Evolutionary conservation across 2,329 filamentous ascomycete species (phyloP).

Genomic region (Ophiocordyceps camponoti-leonardi): DNA sequence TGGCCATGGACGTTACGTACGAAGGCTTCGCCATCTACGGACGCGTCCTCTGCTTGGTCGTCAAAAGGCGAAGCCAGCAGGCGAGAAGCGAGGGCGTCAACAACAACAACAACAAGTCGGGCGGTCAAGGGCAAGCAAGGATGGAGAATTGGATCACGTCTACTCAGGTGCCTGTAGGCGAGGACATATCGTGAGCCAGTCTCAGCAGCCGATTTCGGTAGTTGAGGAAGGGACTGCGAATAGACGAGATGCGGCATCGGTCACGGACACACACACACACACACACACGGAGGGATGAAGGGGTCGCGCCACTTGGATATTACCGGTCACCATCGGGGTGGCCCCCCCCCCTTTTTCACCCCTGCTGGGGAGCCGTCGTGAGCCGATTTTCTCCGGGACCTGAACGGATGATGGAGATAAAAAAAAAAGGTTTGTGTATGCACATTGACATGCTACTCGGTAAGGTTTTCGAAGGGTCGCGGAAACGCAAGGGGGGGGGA

Average conservation of each 20-base stretch:
- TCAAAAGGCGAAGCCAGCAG: conserved; percentile 48
- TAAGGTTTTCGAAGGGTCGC: not conserved
- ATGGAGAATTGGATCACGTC: conserved; percentile 79
- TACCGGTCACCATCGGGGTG: not conserved
- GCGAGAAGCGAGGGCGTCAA: conserved; percentile 10
- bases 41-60: conserved; percentile 76
- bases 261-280: not conserved
- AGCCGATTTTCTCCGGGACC: not conserved
- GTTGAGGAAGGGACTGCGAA: not conserved
- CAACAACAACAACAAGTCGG: no score
- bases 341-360: not conserved
- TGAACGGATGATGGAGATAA: not conserved
- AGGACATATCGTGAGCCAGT: conserved; percentile 7
- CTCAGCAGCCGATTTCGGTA: no score
- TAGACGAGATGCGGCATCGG: not conserved
- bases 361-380: not conserved
- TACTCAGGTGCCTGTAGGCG: conserved; percentile 44
- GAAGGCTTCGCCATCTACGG: conserved; percentile 95
- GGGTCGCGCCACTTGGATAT: not conserved
- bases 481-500: not conserved
- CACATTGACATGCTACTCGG: not conserved
- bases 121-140: conserved; percentile 46
- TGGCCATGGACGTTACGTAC: conserved; percentile 72
- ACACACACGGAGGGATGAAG: not conserved
- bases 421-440: no score